Percentiles rank a stretch among this genome's conserved stretches.
Evolutionary conservation across 2,329 filamentous ascomycete species (phyloP).

Genomic region (Verticillium zaregamsianum): DNA sequence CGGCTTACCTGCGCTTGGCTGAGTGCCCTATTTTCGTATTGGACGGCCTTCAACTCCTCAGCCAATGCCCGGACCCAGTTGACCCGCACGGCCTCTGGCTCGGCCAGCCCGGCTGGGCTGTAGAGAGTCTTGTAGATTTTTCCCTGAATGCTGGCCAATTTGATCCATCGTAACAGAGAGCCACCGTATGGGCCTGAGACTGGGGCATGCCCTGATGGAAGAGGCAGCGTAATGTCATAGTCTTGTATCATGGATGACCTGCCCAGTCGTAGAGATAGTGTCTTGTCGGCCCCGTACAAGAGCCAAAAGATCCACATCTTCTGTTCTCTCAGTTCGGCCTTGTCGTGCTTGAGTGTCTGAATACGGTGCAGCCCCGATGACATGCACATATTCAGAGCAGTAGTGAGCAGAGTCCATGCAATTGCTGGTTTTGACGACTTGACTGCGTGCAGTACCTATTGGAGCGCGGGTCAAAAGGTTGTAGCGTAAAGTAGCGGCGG

Average conservation of each 20-base stretch:
- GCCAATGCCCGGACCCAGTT: slow-evolving; percentile 6
- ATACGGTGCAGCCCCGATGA: slow-evolving; percentile 15
- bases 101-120: slow-evolving; percentile 17
- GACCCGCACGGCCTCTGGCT: slow-evolving; percentile 13
- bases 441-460: slow-evolving; percentile 13
- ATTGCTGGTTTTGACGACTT: slow-evolving; percentile 14
- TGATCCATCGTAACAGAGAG: slow-evolving; percentile 11
- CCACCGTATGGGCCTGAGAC: neutral
- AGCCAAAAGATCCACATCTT: slow-evolving; percentile 20
- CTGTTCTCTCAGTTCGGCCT: slow-evolving; percentile 1
- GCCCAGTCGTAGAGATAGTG: slow-evolving; percentile 18
- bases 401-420: slow-evolving; percentile 17
- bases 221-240: slow-evolving; percentile 18
- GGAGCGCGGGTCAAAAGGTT: neutral
- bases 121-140: slow-evolving; percentile 21
- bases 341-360: slow-evolving; percentile 4
- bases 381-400: slow-evolving; percentile 15
- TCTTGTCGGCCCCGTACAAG: slow-evolving; percentile 20
- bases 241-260: slow-evolving; percentile 20
- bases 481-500: too few relatives aligned
- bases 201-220: neutral
- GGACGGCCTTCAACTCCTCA: neutral
- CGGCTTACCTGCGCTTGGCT: neutral
- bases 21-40: neutral
- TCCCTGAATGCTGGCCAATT: slow-evolving; percentile 16